Evolutionary conservation across 1,139 yeast species (phyloP), one percentile per base, ranked within the genome.

Genomic region (Lodderomyces pseudojiufengensis): DNA sequence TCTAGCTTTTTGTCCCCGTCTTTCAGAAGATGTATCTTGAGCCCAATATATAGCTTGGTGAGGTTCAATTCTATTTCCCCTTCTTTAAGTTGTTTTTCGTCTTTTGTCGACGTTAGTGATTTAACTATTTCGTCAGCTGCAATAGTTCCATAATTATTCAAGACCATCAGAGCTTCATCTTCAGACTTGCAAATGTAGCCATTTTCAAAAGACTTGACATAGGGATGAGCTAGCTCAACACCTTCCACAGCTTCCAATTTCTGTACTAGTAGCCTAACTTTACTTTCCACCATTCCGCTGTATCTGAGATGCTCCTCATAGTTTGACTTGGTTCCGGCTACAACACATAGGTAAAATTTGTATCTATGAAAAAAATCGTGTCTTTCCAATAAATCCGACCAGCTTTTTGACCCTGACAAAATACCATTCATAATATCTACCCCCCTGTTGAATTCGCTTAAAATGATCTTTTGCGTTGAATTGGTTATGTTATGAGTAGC

Each of bases 401-500:
- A 92, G 2, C 67, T 53, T 47, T 77, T 76, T 43, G 70, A 73
- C 15, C 88, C 88, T 9, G 65, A 45, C 40, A 67, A 67, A 33
- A 94, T 84, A n/a, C 80, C 84, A 46, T 70, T 76, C 68, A 87
- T 77, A 8, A 88, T 67, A 29, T 73, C 78, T 2, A 73, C 69
- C 1, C 95, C 97, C 45, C 96, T 75, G 39, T 71, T 61, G 48
- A 92, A 70, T 55, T 92, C 99, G 12, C 65, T 56, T 54, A 87
- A 52, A 24, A 92, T 86, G 12, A 92, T 77, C 47, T 76, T 78
- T 53, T 86, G 94, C 0, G 97, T 90, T 0, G 97, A 87, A 13
- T 75, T 75, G 1, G 95, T 83, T 30, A 92, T 90, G 57, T 92
- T 92, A 56, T 92, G 99, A 1, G 99, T 92, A 0, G 99, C 97